Percentiles rank a stretch among this genome's conserved stretches.
Evolutionary conservation across 2,329 filamentous ascomycete species (phyloP).

Genomic region (Pseudocercospora eumusae): DNA sequence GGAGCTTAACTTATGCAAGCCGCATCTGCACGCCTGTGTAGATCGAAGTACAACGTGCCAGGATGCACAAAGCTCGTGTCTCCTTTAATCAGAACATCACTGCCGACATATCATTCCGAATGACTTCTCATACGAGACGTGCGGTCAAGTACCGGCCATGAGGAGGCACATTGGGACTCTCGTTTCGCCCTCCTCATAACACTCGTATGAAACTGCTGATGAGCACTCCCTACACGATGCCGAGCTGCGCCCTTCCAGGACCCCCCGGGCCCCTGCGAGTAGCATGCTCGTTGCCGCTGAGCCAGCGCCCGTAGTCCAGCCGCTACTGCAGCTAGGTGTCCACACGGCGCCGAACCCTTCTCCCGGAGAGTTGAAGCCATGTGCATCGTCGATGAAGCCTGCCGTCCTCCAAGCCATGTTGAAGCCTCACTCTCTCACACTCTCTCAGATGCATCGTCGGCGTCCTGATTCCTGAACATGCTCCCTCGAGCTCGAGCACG

Average conservation of each 20-base stretch:
- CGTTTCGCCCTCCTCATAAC: background rate
- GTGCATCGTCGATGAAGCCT: background rate
- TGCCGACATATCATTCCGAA: constrained; percentile 27
- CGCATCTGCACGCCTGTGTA: constrained; percentile 17
- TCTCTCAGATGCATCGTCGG: no score
- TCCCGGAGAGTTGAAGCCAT: constrained; percentile 7
- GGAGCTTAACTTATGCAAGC: constrained; percentile 19
- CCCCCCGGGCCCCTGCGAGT: constrained; percentile 8
- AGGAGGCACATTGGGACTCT: background rate
- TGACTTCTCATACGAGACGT: background rate
- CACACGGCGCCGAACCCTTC: constrained; percentile 10
- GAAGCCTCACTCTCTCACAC: constrained; percentile 1
- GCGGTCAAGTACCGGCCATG: background rate
- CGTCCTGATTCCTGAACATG: constrained; percentile 5
- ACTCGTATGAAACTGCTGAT: constrained; percentile 18
- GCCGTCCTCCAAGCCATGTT: background rate
- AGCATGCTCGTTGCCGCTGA: constrained; percentile 8
- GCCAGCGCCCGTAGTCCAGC: background rate
- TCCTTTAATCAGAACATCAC: constrained; percentile 21
- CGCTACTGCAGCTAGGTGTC: constrained; percentile 7
- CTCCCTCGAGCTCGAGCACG: background rate
- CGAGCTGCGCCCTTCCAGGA: constrained; percentile 13
- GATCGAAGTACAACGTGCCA: constrained; percentile 25
- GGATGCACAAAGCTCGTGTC: constrained; percentile 22
- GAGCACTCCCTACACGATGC: background rate